These are phyloP conservation scores for Lactifluus rugatus DNA, from an alignment of 768 basidiomycete species.

Conservation along the genomic window DNA sequence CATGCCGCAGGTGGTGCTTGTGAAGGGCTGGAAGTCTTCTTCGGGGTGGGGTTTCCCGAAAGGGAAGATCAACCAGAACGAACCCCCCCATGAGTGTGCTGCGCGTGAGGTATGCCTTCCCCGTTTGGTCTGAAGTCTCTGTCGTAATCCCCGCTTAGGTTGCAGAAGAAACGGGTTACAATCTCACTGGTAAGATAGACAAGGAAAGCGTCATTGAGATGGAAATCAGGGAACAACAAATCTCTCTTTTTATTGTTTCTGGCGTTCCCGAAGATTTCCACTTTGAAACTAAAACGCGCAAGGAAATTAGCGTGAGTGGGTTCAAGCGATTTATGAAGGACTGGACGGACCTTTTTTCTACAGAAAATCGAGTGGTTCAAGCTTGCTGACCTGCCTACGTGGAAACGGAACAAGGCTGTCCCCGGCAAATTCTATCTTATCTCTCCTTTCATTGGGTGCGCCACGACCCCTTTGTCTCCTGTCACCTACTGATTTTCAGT, in stretches of 20 bases:
- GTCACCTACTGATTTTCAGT: conserved; percentile 10
- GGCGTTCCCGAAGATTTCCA: conserved; percentile 79
- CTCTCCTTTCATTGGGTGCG: conserved; percentile 80
- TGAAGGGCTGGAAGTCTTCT: conserved; percentile 95
- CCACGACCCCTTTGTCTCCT: background rate
- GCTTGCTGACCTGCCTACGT: conserved; percentile 82
- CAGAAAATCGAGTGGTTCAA: conserved; percentile 98
- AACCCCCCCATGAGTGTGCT: conserved; percentile 76
- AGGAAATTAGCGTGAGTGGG: conserved; percentile 87
- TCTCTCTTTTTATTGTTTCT: conserved; percentile 84
- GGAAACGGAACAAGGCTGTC: conserved; percentile 66
- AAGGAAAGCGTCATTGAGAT: conserved; percentile 68
- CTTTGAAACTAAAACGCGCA: conserved; percentile 90
- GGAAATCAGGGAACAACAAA: conserved; percentile 81
- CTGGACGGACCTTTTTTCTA: conserved; percentile 18
- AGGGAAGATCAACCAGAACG: conserved; percentile 97
- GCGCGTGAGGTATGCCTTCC: conserved; percentile 67
- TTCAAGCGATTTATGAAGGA: background rate
- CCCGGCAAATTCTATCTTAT: conserved; percentile 90
- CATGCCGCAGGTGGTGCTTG: conserved; percentile 72
- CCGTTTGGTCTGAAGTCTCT: background rate
- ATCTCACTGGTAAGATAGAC: conserved; percentile 59
- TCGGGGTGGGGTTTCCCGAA: conserved; percentile 99
- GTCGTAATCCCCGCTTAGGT: conserved; percentile 46
- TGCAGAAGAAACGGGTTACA: conserved; percentile 94